Base-by-base conservation (phyloP, 768 basidiomycete species). In the Boletus barrowsii region DNA sequence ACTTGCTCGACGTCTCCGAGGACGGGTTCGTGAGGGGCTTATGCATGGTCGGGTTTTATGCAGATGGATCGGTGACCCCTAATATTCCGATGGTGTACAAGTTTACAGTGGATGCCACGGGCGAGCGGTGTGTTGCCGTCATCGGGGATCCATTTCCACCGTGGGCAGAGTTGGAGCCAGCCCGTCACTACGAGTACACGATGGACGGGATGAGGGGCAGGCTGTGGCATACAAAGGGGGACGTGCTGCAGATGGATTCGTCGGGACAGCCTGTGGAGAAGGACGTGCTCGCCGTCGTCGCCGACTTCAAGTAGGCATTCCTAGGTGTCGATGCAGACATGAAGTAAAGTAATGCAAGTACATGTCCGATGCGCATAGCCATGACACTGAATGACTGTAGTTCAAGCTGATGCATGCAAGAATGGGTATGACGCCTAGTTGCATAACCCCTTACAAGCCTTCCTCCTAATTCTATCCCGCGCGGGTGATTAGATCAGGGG, bases 101-200 rank as follows among this genome's bases (percentile, higher is more conserved):
- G 6, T 62, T 58, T 10, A 5, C 54, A 13, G 35, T 67, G 29
- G 64, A 67, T 5, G 65, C 65, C 13, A 58, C 54, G 9, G 62
- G 55, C 4, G 53, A 50, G 3, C 45, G 17, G 11, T 62, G 57
- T n/a, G 36, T 55, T 2, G 42, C 50, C 24, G 48, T 40, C 24
- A 53, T 67, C 32, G 56, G 62, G 7, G 59, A 56, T n/a, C 30
- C 47, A 6, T 65, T 14, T 15, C 53, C 53, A 5, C 53, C 53
- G 36, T 55, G 53, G 55, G 36, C 0, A 6, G 50, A 10, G 10
- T 33, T 58, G 10, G 22, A 64, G 14, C 29, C 47, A 11, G 9
- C 42, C 0, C 47, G 47, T 2, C 33, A 41, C 4, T 47, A 64
- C 24, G 50, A 52, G 18, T 54, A 54, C 14, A 8, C 36, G 10